These are phyloP conservation scores for Lactifluus subvellereus DNA, from an alignment of 768 basidiomycete genomes.

Conservation along the genomic window DNA sequence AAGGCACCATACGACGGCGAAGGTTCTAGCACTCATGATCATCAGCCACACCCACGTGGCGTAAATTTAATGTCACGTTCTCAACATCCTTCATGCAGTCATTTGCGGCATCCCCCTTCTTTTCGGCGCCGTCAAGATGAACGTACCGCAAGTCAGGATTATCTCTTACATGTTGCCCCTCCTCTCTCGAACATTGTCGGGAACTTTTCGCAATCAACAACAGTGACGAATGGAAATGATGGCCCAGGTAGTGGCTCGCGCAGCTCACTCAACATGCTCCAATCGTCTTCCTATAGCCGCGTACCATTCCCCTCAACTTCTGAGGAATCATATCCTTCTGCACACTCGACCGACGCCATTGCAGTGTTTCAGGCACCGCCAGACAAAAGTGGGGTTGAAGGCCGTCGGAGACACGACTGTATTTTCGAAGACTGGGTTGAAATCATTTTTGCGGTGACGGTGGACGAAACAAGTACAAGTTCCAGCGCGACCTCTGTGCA, in stretches of 20 bases:
- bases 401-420: background rate
- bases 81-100: background rate
- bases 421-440: background rate
- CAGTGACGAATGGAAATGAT: background rate
- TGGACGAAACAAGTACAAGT: background rate
- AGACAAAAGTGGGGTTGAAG: background rate
- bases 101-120: background rate
- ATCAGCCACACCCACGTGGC: background rate
- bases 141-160: background rate
- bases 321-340: conserved; percentile 18
- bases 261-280: background rate
- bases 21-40: background rate
- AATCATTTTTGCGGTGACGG: background rate
- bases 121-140: background rate
- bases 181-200: background rate
- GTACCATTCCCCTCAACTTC: conserved; percentile 3
- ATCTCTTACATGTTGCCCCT: background rate
- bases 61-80: background rate
- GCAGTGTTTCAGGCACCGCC: conserved; percentile 2
- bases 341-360: conserved; percentile 10
- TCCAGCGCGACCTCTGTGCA: background rate
- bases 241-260: background rate
- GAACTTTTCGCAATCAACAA: background rate
- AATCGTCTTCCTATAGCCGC: background rate
- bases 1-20: background rate